Base-by-base conservation (phyloP, 148 eudicot species). In the Rheum nobile region DNA sequence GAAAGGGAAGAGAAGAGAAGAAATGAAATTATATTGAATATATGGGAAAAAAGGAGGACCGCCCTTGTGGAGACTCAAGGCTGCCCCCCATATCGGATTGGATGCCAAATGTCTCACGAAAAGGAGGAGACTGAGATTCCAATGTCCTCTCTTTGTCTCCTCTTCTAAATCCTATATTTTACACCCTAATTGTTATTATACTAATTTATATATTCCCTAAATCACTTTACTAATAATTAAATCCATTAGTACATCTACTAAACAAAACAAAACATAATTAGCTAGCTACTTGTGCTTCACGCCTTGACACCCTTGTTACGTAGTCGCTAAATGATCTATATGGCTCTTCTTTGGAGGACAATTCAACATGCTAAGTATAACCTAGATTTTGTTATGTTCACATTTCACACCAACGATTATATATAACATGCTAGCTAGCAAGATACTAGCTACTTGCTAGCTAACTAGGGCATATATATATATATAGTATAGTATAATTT, bases 41-140 rank as follows among this genome's bases (percentile, higher is more conserved):
- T n/a, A n/a, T n/a, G 8, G 32, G 0, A 32, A 63, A 63, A 63
- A 31, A 31, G n/a, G 31, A 29, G 21, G 37, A 48, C 55, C 55
- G 14, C 14, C 24, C 47, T 41, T 29, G 22, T 41, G 39, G 35
- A 46, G 41, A 3, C 12, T 22, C 42, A 38, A 29, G 59, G 75
- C 19, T 74, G 65, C 41, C 75, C 48, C 67, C 8, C 17, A 61
- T 75, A 80, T 80, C 75, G 82, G 75, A 84, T 68, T 74, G 75
- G 80, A 82, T 85, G 87, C 83, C 79, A 80, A 80, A 76, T 85
- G 85, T 82, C 85, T 69, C 77, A 69, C 54, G 59, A 57, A 74
- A 72, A 82, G 75, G 69, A 75, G 46, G 71, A 46, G 71, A 44
- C 76, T 32, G 13, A 72, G 65, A 79, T 67, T 72, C 74, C 31